These are phyloP conservation scores for Euryodendron excelsum DNA, from an alignment of 148 eudicot genomes.

Conservation along the genomic window DNA sequence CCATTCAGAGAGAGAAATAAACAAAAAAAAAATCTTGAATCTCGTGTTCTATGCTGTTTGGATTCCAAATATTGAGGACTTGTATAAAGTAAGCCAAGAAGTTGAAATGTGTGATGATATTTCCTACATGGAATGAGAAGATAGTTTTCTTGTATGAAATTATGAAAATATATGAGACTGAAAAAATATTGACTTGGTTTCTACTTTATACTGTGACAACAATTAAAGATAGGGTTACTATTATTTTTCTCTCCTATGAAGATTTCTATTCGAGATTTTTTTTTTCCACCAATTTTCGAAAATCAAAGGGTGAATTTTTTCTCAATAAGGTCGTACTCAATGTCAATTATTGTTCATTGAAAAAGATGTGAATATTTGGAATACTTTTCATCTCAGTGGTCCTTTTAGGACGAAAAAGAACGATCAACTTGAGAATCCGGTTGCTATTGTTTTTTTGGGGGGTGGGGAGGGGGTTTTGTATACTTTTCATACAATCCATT, in stretches of 20 bases:
- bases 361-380: neutral
- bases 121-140: neutral
- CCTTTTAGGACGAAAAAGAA: neutral
- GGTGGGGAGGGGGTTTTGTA: neutral
- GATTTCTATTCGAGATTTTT: neutral
- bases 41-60: neutral
- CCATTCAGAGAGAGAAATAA: neutral
- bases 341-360: no score
- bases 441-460: neutral
- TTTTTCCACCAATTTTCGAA: neutral
- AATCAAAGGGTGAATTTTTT: neutral
- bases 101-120: neutral
- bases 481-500: neutral
- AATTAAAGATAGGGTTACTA: neutral
- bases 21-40: neutral
- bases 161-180: neutral
- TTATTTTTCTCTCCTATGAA: no score
- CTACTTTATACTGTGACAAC: neutral
- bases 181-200: no score
- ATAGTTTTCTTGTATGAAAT: no score
- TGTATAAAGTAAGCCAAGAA: neutral
- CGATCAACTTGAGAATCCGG: neutral
- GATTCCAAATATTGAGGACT: neutral
- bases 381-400: neutral
- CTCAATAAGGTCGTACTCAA: neutral